Percentiles rank a stretch among this genome's conserved stretches.
Evolutionary conservation across 202 grass and related monocot species (phyloP).

Genomic region (Panicum virgatum): DNA sequence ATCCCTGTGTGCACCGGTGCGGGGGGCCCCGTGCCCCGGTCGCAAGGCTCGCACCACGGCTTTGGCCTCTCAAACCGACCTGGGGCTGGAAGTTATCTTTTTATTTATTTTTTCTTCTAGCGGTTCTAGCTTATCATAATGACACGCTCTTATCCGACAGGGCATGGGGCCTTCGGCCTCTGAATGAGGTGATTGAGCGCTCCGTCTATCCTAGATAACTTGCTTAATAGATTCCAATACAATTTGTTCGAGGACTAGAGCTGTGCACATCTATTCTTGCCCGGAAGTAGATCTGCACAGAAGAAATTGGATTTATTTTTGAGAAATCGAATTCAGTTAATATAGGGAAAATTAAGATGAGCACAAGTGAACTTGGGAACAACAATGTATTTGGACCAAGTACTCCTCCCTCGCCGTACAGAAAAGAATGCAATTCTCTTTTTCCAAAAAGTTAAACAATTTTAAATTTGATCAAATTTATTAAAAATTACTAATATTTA

Average conservation of each 20-base stretch:
- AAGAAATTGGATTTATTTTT: too few relatives aligned
- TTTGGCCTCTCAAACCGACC: neutral
- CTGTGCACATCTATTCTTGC: neutral
- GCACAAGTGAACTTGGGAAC: too few relatives aligned
- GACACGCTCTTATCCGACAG: conserved; percentile 20
- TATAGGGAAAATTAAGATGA: too few relatives aligned
- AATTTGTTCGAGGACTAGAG: neutral
- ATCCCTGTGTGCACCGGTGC: neutral
- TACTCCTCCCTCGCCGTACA: too few relatives aligned
- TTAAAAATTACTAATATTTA: too few relatives aligned
- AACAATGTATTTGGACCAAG: too few relatives aligned
- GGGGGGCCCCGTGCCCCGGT: too few relatives aligned
- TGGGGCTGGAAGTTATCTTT: neutral
- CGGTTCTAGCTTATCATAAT: neutral
- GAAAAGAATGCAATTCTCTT: too few relatives aligned
- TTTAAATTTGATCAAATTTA: too few relatives aligned
- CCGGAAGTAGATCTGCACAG: neutral
- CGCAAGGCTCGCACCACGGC: neutral
- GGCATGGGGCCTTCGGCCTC: neutral
- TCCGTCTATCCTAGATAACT: neutral
- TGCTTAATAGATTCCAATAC: neutral
- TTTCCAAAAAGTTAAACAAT: too few relatives aligned
- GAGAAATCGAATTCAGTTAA: too few relatives aligned
- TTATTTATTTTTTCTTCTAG: neutral
- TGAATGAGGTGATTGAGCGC: neutral